phyloP scores from a whole-genome alignment of 208 protist genomes.

The Leishmania tropica region DNA sequence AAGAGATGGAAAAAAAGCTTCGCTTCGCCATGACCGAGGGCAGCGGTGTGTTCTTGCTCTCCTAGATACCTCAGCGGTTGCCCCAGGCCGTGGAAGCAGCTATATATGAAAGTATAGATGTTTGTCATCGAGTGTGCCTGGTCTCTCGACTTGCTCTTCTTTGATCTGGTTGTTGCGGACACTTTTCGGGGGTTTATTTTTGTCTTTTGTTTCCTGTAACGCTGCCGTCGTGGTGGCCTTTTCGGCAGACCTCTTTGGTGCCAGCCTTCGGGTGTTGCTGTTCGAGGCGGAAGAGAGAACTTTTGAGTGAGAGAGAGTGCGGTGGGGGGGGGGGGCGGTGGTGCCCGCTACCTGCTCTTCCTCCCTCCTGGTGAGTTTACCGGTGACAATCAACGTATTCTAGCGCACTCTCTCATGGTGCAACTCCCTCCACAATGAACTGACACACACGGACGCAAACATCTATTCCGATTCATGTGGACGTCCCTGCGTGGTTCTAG shows the following conservation, averaged over 20 bases:
- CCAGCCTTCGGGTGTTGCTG: background rate
- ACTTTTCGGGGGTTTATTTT: background rate
- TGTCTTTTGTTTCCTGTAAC: conserved; percentile 1
- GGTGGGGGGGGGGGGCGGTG: background rate
- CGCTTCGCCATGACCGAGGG: conserved; percentile 87
- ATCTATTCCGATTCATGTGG: background rate
- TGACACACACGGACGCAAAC: background rate
- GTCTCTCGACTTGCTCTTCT: background rate
- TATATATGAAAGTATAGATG: background rate
- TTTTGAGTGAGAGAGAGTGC: background rate
- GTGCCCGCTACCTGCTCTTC: background rate
- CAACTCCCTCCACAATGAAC: background rate
- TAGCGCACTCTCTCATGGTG: background rate
- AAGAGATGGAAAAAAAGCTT: conserved; percentile 89
- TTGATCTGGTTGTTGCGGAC: background rate
- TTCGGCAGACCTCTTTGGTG: background rate
- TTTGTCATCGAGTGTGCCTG: background rate
- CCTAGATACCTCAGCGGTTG: conserved; percentile 37
- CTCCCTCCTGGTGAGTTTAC: background rate
- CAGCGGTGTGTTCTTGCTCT: conserved; percentile 81
- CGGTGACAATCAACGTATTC: background rate
- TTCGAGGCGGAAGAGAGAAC: background rate
- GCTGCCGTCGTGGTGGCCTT: background rate
- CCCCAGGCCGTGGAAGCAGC: background rate
- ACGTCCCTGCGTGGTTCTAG: background rate